Conservation (phyloP, 1,139 yeast genomes). For the Pichia sp. region DNA sequence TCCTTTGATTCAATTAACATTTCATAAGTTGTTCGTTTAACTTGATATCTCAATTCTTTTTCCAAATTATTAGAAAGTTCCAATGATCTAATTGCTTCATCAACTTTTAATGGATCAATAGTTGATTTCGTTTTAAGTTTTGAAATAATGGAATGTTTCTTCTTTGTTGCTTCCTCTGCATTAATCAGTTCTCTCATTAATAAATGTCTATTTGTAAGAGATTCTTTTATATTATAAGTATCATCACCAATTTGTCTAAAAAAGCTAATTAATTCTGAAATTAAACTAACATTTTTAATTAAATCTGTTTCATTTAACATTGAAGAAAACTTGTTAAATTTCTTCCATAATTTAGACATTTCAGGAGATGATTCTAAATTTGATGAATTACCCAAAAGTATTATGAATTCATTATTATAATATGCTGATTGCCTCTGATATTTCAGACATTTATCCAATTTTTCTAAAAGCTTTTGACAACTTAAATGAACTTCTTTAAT, state of each 20-base stretch:
- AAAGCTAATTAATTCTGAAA: conserved; percentile 76
- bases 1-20: conserved; percentile 70
- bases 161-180: conserved; percentile 69
- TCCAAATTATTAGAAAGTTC: conserved; percentile 79
- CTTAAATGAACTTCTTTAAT: conserved; percentile 69
- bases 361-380: conserved; percentile 34
- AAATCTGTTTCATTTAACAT: conserved; percentile 73
- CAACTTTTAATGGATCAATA: conserved; percentile 82
- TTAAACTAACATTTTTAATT: conserved; percentile 64
- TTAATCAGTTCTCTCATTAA: conserved; percentile 81
- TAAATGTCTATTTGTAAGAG: conserved; percentile 85
- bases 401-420: conserved; percentile 55
- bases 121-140: conserved; percentile 69
- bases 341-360: conserved; percentile 79
- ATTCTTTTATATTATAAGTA: conserved; percentile 84
- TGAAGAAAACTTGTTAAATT: conserved; percentile 61
- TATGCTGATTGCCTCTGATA: conserved; percentile 24
- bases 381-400: conserved; percentile 26
- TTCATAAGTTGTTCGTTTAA: conserved; percentile 78
- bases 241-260: conserved; percentile 60
- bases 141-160: conserved; percentile 68
- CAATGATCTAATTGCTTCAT: conserved; percentile 76
- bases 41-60: conserved; percentile 65
- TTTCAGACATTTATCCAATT: conserved; percentile 25
- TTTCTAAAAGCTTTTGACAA: conserved; percentile 44